A percentile compares a stretch with the other conserved stretches of the same genome.
These are phyloP conservation scores for Termitomyces sp. DNA, from an alignment of 768 basidiomycete genomes.

Conservation along the genomic window DNA sequence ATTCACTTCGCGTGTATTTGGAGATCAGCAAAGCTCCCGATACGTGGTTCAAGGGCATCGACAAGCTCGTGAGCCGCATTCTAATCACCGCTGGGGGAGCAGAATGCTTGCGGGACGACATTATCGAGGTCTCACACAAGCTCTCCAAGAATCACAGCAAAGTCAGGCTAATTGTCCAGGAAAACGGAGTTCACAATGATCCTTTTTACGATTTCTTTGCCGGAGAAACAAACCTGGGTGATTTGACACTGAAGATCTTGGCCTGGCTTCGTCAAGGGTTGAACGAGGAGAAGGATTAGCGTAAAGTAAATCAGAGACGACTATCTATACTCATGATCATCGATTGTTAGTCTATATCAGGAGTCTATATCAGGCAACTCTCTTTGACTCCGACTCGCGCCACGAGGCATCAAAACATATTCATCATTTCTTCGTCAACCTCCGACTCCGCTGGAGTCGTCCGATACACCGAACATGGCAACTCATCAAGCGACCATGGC, in stretches of 20 bases:
- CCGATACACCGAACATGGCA: background rate
- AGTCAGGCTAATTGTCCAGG: conserved; percentile 24
- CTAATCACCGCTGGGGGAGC: conserved; percentile 32
- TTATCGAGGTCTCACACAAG: conserved; percentile 21
- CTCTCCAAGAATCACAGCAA: conserved; percentile 13
- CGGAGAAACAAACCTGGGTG: conserved; percentile 17
- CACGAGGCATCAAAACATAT: conserved; percentile 1
- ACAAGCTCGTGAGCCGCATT: conserved; percentile 29
- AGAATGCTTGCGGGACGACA: conserved; percentile 33
- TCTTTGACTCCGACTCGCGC: background rate
- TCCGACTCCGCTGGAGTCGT: conserved; percentile 4
- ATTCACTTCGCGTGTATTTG: conserved; percentile 23
- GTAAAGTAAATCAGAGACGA: background rate
- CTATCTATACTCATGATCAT: background rate
- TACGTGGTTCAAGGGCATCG: conserved; percentile 31
- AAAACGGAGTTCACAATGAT: conserved; percentile 34
- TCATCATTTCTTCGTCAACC: background rate
- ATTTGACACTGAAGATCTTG: conserved; percentile 20
- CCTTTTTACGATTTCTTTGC: conserved; percentile 22
- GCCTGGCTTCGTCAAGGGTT: conserved; percentile 25
- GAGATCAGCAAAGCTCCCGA: conserved; percentile 29
- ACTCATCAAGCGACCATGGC: background rate
- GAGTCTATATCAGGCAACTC: background rate
- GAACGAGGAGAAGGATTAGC: background rate
- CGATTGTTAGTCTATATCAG: background rate